A percentile compares a stretch with the other conserved stretches of the same genome.
These are phyloP conservation scores for Pyrus hybrid DNA, from an alignment of 331 rosid genomes.

Conservation along the genomic window DNA sequence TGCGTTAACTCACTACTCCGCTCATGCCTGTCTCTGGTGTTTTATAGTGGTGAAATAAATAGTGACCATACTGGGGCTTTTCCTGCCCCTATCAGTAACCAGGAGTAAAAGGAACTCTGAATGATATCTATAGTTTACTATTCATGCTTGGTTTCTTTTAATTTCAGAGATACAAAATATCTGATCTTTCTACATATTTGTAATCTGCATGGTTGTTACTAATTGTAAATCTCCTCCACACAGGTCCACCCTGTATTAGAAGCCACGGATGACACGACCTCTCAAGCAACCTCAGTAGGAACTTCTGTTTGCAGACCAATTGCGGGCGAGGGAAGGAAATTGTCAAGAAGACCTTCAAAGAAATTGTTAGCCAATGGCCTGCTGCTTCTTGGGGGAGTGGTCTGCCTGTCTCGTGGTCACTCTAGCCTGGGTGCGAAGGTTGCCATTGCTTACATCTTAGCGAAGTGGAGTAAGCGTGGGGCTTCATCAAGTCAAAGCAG, in stretches of 20 bases:
- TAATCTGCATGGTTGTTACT: not conserved
- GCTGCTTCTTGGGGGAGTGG: conserved; percentile 63
- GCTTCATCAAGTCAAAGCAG: conserved; percentile 30
- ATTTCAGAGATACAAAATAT: not conserved
- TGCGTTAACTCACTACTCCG: not conserved
- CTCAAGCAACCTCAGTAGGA: conserved; percentile 13
- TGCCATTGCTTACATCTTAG: conserved; percentile 56
- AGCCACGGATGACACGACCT: conserved; percentile 5
- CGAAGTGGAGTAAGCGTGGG: conserved; percentile 47
- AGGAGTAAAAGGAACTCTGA: not conserved
- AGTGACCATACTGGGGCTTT: not conserved
- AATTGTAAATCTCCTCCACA: conserved; percentile 12
- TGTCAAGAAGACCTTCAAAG: conserved; percentile 41
- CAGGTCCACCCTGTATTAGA: conserved; percentile 65
- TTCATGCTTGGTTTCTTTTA: not conserved
- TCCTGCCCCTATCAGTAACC: not conserved
- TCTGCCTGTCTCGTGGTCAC: conserved; percentile 68
- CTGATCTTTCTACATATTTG: not conserved
- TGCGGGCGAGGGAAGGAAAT: conserved; percentile 13
- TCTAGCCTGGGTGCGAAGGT: conserved; percentile 88
- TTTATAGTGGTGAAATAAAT: not conserved
- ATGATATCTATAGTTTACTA: not conserved
- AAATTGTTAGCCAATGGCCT: conserved; percentile 62
- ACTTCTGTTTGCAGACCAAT: conserved; percentile 13
- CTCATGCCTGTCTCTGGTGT: not conserved